These are phyloP conservation scores for Talaromyces marneffei DNA, from an alignment of 2,329 filamentous ascomycete species.

Conservation along the genomic window DNA sequence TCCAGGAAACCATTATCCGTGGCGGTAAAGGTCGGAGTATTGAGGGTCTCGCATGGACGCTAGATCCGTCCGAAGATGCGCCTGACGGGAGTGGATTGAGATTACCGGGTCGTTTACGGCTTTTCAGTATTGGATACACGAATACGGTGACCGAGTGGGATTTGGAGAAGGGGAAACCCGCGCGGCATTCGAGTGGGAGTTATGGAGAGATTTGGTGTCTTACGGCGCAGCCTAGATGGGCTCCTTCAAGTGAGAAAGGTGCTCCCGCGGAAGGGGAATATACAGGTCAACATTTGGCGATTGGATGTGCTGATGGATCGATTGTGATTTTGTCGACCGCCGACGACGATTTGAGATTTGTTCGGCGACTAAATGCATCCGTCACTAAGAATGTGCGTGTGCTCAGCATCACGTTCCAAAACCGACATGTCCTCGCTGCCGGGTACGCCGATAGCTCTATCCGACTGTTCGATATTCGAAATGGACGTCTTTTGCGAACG, in stretches of 20 bases:
- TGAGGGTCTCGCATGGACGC: constrained; percentile 87
- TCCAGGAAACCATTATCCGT: constrained; percentile 79
- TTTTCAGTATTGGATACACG: constrained; percentile 96
- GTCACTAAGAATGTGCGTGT: constrained; percentile 75
- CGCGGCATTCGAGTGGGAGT: constrained; percentile 80
- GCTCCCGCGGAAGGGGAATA: constrained; percentile 34
- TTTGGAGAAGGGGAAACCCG: constrained; percentile 68
- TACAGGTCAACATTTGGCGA: constrained; percentile 63
- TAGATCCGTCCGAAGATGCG: constrained; percentile 66
- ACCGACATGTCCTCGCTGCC: constrained; percentile 72
- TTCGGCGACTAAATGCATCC: constrained; percentile 68
- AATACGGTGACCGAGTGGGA: constrained; percentile 94
- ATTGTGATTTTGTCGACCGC: constrained; percentile 81
- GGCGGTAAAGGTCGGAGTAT: constrained; percentile 82
- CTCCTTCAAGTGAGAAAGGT: constrained; percentile 30
- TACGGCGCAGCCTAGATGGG: constrained; percentile 68
- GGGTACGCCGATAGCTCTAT: constrained; percentile 98
- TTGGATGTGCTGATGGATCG: constrained; percentile 85
- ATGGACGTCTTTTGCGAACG: constrained; percentile 66
- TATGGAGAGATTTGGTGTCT: constrained; percentile 97
- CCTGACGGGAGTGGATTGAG: constrained; percentile 54
- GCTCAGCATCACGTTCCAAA: constrained; percentile 86
- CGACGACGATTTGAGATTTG: constrained; percentile 74
- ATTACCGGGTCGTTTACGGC: constrained; percentile 65
- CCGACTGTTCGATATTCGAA: constrained; percentile 79